Evolutionary conservation across 2,329 filamentous ascomycete species (phyloP).

Genomic region (Colletotrichum tofieldiae): DNA sequence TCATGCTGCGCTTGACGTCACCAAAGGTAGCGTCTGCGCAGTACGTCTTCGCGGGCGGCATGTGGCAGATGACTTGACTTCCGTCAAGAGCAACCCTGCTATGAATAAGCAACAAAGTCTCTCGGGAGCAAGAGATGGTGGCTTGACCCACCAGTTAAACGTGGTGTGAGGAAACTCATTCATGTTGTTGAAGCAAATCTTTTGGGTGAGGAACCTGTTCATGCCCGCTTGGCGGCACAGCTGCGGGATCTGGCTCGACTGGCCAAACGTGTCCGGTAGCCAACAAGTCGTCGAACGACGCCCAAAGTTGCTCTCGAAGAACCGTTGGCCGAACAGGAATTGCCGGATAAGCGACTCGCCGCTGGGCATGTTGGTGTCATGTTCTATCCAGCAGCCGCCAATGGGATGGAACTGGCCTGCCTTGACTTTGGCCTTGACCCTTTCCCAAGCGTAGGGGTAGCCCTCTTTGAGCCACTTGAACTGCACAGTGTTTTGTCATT

Average conservation of each 20-base stretch:
- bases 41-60: slow-evolving; percentile 78
- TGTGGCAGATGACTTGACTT: slow-evolving; percentile 79
- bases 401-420: slow-evolving; percentile 77
- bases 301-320: slow-evolving; percentile 78
- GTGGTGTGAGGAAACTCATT: slow-evolving; percentile 81
- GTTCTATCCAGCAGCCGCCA: slow-evolving; percentile 80
- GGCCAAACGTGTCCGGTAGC: slow-evolving; percentile 80
- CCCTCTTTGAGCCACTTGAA: slow-evolving; percentile 76
- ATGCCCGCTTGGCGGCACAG: slow-evolving; percentile 77
- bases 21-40: slow-evolving; percentile 77
- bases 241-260: slow-evolving; percentile 77
- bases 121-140: not conserved
- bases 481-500: not conserved
- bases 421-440: slow-evolving; percentile 77
- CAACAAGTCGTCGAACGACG: slow-evolving; percentile 77
- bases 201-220: slow-evolving; percentile 79
- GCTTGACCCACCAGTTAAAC: slow-evolving; percentile 70
- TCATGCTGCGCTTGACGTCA: slow-evolving; percentile 75
- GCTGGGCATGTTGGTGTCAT: slow-evolving; percentile 79
- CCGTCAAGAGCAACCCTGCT: slow-evolving; percentile 72
- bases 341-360: slow-evolving; percentile 78
- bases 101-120: not conserved
- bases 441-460: slow-evolving; percentile 76
- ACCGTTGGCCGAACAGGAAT: slow-evolving; percentile 78
- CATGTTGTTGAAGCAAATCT: slow-evolving; percentile 82